These are phyloP conservation scores for Choricystis sp. DNA, from an alignment of 139 green algal genomes.

Conservation along the genomic window DNA sequence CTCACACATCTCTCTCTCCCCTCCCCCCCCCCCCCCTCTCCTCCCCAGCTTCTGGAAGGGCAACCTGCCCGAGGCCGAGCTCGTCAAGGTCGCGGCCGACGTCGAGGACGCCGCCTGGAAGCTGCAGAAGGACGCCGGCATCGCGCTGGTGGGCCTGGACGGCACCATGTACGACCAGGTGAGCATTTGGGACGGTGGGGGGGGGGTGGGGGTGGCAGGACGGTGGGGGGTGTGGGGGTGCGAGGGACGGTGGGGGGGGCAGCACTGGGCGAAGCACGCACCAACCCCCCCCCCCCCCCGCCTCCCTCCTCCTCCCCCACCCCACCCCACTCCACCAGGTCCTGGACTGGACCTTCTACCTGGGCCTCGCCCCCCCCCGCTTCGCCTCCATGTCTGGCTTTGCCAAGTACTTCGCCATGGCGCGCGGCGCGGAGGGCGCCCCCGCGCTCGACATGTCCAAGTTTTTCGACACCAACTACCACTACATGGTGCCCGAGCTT, in stretches of 20 bases:
- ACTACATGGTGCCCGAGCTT: slow-evolving; percentile 70
- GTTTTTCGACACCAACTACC: slow-evolving; percentile 88
- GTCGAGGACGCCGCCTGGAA: slow-evolving; percentile 34
- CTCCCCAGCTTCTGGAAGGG: slow-evolving; percentile 51
- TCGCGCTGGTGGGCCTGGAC: slow-evolving; percentile 56
- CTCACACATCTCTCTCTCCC: not conserved
- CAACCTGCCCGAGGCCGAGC: slow-evolving; percentile 18
- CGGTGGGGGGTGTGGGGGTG: too few relatives aligned
- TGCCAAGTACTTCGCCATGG: slow-evolving; percentile 71
- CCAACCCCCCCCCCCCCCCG: too few relatives aligned
- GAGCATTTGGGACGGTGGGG: too few relatives aligned
- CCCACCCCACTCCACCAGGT: slow-evolving; percentile 9
- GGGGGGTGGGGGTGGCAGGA: too few relatives aligned
- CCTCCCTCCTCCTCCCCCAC: not conserved
- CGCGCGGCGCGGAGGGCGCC: slow-evolving; percentile 35
- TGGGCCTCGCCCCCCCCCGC: slow-evolving; percentile 48
- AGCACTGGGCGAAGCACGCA: too few relatives aligned
- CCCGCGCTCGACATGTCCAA: slow-evolving; percentile 78
- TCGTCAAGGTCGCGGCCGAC: slow-evolving; percentile 21
- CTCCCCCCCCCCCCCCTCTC: not conserved
- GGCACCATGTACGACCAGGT: slow-evolving; percentile 74
- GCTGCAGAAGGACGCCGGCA: slow-evolving; percentile 25
- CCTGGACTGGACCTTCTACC: slow-evolving; percentile 55
- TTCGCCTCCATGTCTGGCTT: slow-evolving; percentile 41
- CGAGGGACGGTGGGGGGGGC: not conserved